Evolutionary conservation across 345 rosid genomes (phyloP), one percentile per base, ranked within the genome.

Genomic region (Corchorus olitorius): DNA sequence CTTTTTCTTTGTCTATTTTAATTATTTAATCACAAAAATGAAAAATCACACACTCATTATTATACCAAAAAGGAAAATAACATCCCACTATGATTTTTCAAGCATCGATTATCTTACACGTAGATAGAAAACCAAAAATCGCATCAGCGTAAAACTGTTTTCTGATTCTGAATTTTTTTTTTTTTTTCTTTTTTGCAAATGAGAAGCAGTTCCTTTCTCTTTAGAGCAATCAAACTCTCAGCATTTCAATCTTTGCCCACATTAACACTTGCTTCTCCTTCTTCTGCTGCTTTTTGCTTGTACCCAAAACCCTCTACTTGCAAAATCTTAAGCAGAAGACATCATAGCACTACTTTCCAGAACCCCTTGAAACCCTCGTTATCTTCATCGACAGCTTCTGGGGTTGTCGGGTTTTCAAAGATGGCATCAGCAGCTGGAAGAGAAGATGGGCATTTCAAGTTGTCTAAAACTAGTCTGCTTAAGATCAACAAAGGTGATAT

Each of bases 401-500:
- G 83, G 45, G 70, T 74, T 63, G 37, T 14, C 59, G 65, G 81
- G 55, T 60, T 71, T 39, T 67, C 81, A 63, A 80, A 72, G 58
- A 90, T 90, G 92, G 86, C 91, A 65, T 68, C 78, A 48, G 71
- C 61, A 5, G 65, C 66, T 48, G 77, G 72, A 22, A 65, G 49
- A 39, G 78, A 49, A 39, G 80, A 71, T 54, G 77, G 76, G 59
- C 81, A 55, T 43, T 89, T 91, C 86, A 75, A 72, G n/a, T 68
- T 92, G 82, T 88, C 97, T 15, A 79, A 87, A 27, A 75, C 92
- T 8, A 73, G 72, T 37, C 54, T 85, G 35, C 91, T 94, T 65
- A 84, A 87, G 68, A 90, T 94, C 80, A 80, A 79, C 54, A 88
- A 90, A 66, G 98, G 98, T 0, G 98, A 94, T 60, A 90, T 94